Percentiles rank a stretch among this genome's conserved stretches.
Conservation (phyloP, 1,139 yeast genomes). For the Groenewaldozyma auringiensis region DNA sequence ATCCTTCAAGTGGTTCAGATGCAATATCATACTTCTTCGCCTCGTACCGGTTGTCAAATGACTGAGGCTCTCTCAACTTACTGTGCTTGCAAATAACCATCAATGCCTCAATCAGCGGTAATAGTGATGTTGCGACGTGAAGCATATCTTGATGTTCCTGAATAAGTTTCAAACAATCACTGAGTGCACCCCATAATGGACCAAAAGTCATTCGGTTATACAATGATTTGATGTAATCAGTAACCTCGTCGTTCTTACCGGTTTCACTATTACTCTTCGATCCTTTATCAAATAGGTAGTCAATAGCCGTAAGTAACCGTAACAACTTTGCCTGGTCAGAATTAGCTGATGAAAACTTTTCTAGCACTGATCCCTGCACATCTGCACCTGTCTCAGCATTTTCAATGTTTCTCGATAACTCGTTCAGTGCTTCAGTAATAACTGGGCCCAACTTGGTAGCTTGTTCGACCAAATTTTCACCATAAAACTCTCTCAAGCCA, state of each 20-base stretch:
- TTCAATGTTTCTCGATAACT: constrained; percentile 43
- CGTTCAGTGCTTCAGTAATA: constrained; percentile 50
- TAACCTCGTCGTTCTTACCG: constrained; percentile 25
- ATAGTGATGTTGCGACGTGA: constrained; percentile 70
- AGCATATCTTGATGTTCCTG: constrained; percentile 39
- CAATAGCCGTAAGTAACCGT: constrained; percentile 80
- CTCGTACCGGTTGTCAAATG: constrained; percentile 36
- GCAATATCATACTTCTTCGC: constrained; percentile 57
- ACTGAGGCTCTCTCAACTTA: constrained; percentile 48
- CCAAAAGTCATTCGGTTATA: constrained; percentile 68
- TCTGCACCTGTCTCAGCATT: constrained; percentile 37
- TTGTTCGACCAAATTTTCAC: constrained; percentile 56
- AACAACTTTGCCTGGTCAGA: constrained; percentile 84
- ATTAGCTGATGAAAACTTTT: constrained; percentile 69
- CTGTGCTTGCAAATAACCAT: constrained; percentile 95
- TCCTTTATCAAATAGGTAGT: constrained; percentile 57
- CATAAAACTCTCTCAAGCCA: constrained; percentile 58
- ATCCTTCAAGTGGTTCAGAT: constrained; percentile 66
- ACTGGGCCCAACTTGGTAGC: constrained; percentile 57
- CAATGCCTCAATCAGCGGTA: constrained; percentile 84
- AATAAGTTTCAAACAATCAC: constrained; percentile 57
- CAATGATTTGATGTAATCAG: constrained; percentile 32
- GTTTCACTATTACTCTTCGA: constrained; percentile 16
- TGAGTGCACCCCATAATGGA: constrained; percentile 77
- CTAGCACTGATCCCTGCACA: constrained; percentile 46